Evolutionary conservation across 441 rosid species (phyloP), one percentile per base, ranked within the genome.

Genomic region (Populus hybrid): DNA sequence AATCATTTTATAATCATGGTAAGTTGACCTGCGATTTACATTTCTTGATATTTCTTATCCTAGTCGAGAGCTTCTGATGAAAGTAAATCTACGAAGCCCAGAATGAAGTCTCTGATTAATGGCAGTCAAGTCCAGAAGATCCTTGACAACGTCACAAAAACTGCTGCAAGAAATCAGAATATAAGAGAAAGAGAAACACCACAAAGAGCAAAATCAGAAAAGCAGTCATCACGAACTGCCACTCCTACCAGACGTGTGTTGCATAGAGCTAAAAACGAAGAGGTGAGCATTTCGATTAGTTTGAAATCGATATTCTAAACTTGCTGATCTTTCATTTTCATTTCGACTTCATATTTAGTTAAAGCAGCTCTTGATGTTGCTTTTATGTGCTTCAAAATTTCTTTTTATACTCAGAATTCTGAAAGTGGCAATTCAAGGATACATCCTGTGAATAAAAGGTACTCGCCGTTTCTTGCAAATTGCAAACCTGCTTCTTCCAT

Each of bases 381-480:
- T 64, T 35, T 45, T 45, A 12, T 24, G 9, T 7, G 7, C 4
- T 63, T 24, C 28, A 28, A 35, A 67, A 2, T 9, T 78, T 63
- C 71, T 29, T 72, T 78, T 69, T 61, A 16, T 77, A 61, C 64
- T 36, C 83, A 90, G 90, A 86, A 87, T 76, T 80, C 79, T 76
- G 81, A 83, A 77, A 84, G 77, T 69, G 73, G 45, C 66, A 79
- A 68, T 67, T 74, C 84, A 59, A 91, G 85, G 75, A 53, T 72
- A 74, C 79, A 84, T 75, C 42, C 28, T 71, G 86, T 71, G 73
- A 80, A 75, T 70, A 83, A 78, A 83, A 89, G 95, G 98, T 94
- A 87, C 29, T 71, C 50, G 8, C 31, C 29, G 3, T 76, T 67
- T 74, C 38, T 81, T 70, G 33, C 77, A 68, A 64, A 56, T 50